Percentiles rank a stretch among this genome's conserved stretches.
Evolutionary conservation across 169 alveolate species (phyloP).

Genomic region (Eimeria praecox): DNA sequence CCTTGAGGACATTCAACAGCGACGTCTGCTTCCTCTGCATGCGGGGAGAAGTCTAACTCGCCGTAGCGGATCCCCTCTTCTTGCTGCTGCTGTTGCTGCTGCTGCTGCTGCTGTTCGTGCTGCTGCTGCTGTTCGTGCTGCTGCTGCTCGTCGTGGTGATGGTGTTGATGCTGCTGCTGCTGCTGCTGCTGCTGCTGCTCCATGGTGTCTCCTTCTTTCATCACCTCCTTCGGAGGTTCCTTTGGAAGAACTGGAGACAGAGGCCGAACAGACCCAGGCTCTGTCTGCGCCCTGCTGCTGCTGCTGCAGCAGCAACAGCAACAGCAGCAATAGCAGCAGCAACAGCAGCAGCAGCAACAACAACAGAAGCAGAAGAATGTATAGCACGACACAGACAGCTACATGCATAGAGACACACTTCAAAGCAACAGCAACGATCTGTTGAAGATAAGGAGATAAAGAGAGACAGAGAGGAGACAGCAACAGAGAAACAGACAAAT

Average conservation of each 20-base stretch:
- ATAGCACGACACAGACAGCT: no score
- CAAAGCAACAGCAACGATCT: not conserved
- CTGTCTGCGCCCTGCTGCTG: conserved; percentile 20
- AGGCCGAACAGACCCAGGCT: conserved; percentile 54
- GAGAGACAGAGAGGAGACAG: no score
- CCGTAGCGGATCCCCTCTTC: not conserved
- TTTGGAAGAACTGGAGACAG: not conserved
- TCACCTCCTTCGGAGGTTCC: not conserved
- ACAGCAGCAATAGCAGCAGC: not conserved
- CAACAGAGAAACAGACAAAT: no score
- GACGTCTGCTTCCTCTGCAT: not conserved
- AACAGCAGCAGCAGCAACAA: not conserved
- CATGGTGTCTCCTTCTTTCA: not conserved
- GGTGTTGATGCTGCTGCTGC: not conserved
- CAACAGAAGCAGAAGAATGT: no score
- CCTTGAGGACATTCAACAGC: conserved; percentile 47
- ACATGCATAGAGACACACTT: no score
- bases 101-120: not conserved
- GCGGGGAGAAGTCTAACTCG: not conserved
- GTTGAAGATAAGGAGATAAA: not conserved
- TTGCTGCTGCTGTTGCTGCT: not conserved
- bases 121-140: not conserved
- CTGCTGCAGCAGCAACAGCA: conserved; percentile 15
- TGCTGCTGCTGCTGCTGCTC: not conserved
- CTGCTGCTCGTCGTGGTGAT: not conserved